phyloP scores from a whole-genome alignment of 805 yeast species.

The Metschnikowia colocasiae region DNA sequence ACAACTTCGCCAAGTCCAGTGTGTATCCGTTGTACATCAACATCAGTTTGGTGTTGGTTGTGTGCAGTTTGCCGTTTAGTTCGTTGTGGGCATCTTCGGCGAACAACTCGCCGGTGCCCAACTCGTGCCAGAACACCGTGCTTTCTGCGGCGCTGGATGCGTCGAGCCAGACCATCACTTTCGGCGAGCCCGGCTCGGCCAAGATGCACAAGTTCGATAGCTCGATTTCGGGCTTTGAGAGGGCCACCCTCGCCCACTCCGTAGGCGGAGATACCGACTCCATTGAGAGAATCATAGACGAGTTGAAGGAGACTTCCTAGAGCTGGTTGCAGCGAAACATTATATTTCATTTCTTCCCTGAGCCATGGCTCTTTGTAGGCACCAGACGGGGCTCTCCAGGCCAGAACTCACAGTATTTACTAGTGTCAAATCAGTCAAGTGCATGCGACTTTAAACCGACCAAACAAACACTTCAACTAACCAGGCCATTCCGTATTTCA shows the following conservation, averaged over 20 bases:
- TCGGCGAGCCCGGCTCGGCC: constrained; percentile 3
- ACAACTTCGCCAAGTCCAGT: constrained; percentile 39
- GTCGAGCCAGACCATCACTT: constrained; percentile 6
- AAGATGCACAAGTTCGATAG: constrained; percentile 8
- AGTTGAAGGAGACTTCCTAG: constrained; percentile 8
- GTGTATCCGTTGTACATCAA: constrained; percentile 39
- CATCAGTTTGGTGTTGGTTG: constrained; percentile 58
- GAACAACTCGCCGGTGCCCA: constrained; percentile 39
- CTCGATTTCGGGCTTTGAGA: constrained; percentile 11
- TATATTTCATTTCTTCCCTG: too few species aligned
- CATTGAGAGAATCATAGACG: constrained; percentile 13
- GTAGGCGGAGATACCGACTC: constrained; percentile 12
- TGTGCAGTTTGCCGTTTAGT: constrained; percentile 73
- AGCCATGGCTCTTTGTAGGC: too few species aligned
- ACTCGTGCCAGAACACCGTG: constrained; percentile 17
- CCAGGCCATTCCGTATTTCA: too few species aligned
- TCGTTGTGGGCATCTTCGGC: constrained; percentile 85
- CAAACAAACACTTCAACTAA: too few species aligned
- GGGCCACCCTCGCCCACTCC: constrained; percentile 11
- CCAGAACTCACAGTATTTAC: too few species aligned
- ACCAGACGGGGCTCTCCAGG: too few species aligned
- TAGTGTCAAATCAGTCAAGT: too few species aligned
- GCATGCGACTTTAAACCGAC: too few species aligned
- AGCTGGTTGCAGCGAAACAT: too few species aligned
- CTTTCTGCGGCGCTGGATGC: constrained; percentile 10